Evolutionary conservation across 345 rosid genomes (phyloP), one percentile per base, ranked within the genome.

Genomic region (Citrus inodora): DNA sequence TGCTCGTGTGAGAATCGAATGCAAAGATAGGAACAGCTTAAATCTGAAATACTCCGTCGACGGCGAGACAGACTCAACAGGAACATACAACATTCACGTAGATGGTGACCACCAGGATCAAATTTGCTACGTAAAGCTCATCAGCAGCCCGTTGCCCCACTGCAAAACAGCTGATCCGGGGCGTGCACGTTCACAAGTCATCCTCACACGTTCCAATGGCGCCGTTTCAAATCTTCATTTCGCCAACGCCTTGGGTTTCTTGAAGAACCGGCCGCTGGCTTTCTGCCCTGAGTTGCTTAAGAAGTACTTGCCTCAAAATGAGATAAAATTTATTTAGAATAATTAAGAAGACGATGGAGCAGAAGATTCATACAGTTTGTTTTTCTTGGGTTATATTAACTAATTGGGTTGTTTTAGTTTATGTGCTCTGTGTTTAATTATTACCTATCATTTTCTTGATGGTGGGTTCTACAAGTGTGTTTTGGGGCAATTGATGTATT

Each of bases 191-290:
- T 88, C 94, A 14, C 77, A 86, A 2, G 82, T 92, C 14, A 84
- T 91, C 74, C 88, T 93, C 70, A 94, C 97, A 13, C 86, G 90
- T 6, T 19, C 78, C 85, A 93, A 92, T 30, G 97, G 98, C 4
- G 89, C 85, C 58, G 35, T 82, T 71, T 80, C 94, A 7, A 75
- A 81, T n/a, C 74, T 75, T 42, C 93, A 88, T 60, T 78, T 22
- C 37, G 93, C 93, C 35, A 94, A 94, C 74, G 74, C 92, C 48
- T 76, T 93, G 91, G 92, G 97, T 9, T 91, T 85, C 87, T n/a
- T 87, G 30, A 85, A 64, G 76, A 84, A 88, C 40, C 2, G 81
- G 48, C 83, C 88, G 0, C 74, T 85, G 21, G 64, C 74, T 37
- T 91, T 87, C 17, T 92, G 98, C 53, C 35, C 73, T 16, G 74